Conservation (phyloP, 805 yeast species). For the Ascoidea tarda region DNA sequence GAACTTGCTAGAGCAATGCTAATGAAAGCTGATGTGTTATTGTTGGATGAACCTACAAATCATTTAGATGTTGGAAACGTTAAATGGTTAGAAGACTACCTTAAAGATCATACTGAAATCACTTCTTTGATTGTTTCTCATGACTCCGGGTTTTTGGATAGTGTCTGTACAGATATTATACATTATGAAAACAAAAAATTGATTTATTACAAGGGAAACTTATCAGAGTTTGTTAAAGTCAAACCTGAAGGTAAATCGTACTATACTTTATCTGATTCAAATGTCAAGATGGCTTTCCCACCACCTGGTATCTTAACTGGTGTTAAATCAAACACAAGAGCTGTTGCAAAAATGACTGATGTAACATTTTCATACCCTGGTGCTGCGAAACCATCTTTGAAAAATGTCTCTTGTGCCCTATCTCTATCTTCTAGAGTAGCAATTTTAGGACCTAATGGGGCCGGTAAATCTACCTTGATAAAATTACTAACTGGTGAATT, state of each 20-base stretch:
- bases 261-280: slow-evolving; percentile 84
- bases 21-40: slow-evolving; percentile 88
- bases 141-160: slow-evolving; percentile 92
- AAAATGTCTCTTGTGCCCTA: slow-evolving; percentile 74
- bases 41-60: slow-evolving; percentile 96
- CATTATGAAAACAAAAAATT: slow-evolving; percentile 93
- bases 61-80: slow-evolving; percentile 93
- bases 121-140: slow-evolving; percentile 94
- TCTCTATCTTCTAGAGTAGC: slow-evolving; percentile 96
- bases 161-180: slow-evolving; percentile 91
- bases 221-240: slow-evolving; percentile 80
- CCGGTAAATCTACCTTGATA: slow-evolving; percentile 94
- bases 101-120: slow-evolving; percentile 68
- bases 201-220: slow-evolving; percentile 91
- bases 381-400: slow-evolving; percentile 67
- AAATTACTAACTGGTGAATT: slow-evolving; percentile 88
- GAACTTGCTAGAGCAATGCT: slow-evolving; percentile 98
- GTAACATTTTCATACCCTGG: slow-evolving; percentile 90
- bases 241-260: slow-evolving; percentile 95
- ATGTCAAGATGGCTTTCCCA: slow-evolving; percentile 95
- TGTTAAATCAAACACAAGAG: slow-evolving; percentile 86
- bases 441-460: slow-evolving; percentile 95
- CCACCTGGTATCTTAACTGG: slow-evolving; percentile 98
- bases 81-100: slow-evolving; percentile 84
- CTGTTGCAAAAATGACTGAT: slow-evolving; percentile 77